phyloP scores from a whole-genome alignment of 192 early-diverging fungal species.

The Mortierella antarctica region DNA sequence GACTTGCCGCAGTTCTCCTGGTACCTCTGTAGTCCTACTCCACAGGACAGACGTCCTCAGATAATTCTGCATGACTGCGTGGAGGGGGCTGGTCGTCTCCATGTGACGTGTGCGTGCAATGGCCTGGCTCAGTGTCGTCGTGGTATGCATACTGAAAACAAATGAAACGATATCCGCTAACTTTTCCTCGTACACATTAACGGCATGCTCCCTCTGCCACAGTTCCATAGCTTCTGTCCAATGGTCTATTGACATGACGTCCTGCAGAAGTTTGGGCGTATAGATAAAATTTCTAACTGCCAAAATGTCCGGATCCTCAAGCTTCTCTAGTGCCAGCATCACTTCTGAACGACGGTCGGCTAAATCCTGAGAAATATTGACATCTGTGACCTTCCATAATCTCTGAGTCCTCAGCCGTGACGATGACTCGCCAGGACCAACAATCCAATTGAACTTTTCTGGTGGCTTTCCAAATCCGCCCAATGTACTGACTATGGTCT shows the following conservation, averaged over 20 bases:
- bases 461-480: conserved; percentile 11
- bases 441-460: neutral
- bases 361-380: conserved; percentile 14
- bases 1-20: conserved; percentile 12
- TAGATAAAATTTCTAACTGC: conserved; percentile 22
- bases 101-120: conserved; percentile 8
- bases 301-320: conserved; percentile 11
- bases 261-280: conserved; percentile 13
- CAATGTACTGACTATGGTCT: conserved; percentile 4
- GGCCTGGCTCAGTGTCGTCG: conserved; percentile 5
- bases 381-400: conserved; percentile 6
- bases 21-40: conserved; percentile 20
- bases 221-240: neutral
- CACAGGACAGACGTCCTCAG: conserved; percentile 24
- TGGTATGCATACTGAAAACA: conserved; percentile 9
- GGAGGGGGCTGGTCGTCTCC: conserved; percentile 3
- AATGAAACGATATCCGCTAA: conserved; percentile 3
- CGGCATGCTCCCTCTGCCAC: too few species aligned
- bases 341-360: conserved; percentile 5
- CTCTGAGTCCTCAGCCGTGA: conserved; percentile 4
- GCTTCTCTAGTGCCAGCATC: conserved; percentile 12
- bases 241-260: conserved; percentile 9
- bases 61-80: conserved; percentile 10
- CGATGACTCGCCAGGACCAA: conserved; percentile 13
- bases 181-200: neutral